Evolutionary conservation across 129 eudicot species (phyloP), one percentile per base, ranked within the genome.

Genomic region (Artemisia tridentata): DNA sequence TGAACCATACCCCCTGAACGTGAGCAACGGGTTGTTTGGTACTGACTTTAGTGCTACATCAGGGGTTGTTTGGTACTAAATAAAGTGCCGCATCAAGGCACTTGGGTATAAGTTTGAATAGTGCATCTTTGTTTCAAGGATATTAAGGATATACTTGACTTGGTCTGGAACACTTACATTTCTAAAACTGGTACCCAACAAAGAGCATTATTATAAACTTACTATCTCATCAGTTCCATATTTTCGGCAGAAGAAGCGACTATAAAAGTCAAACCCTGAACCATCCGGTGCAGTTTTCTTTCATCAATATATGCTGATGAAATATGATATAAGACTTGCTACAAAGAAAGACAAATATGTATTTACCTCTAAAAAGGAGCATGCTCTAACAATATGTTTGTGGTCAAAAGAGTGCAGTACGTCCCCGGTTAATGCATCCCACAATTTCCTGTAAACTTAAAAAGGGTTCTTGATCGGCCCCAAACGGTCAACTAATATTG

Each of bases 371-470:
- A 91, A 88, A 67, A 83, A 88, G 13, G 96, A 81, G 75, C 96
- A 85, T 6, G 96, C 75, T 66, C 91, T 81, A 72, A 86, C 96
- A 74, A 88, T 88, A 78, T 88, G 96, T 55, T 88, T 88, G 85
- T 88, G 96, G 67, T 85, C 91, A 61, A 88, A 88, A 7, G 96
- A 88, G 68, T 83, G 91, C 68, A 83, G 68, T 58, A 60, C 91
- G 43, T 83, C 85, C 21, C 96, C 96, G 11, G 87, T 74, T 46
- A 88, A 76, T 9, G 96, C 96, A 74, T 88, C 96, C 96, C 96
- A 88, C 25, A 88, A 56, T 77, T 86, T 88, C 77, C 91, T 88
- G 82, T 49, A 64, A 19, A 59, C 13, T 2, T 2, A 11, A 21
- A 3, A 1, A 6, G 6, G 16, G 27, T 56, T n/a, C n/a, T n/a